Conservation (phyloP, 805 yeast species). For the Yarrowia sp. region DNA sequence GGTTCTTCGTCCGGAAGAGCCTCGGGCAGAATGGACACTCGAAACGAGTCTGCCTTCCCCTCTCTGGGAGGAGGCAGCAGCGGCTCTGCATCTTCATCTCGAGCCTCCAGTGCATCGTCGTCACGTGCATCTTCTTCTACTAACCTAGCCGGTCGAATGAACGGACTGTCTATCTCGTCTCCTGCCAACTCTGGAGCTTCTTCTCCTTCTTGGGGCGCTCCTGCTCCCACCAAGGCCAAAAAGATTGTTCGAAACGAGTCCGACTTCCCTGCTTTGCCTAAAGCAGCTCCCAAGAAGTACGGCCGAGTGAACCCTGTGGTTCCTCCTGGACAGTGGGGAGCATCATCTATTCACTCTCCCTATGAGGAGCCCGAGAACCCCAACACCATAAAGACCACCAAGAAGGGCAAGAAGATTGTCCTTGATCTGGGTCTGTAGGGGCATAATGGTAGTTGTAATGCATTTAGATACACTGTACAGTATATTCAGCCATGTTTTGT, state of each 20-base stretch:
- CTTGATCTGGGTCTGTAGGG: constrained; percentile 10
- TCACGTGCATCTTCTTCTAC: constrained; percentile 5
- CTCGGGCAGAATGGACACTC: constrained; percentile 2
- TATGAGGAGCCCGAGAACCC: constrained; percentile 26
- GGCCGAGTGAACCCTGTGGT: constrained; percentile 24
- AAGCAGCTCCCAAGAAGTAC: constrained; percentile 12
- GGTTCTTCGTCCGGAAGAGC: background rate
- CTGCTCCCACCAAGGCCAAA: constrained; percentile 13
- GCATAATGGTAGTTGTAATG: constrained; percentile 5
- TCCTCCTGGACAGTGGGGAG: constrained; percentile 19
- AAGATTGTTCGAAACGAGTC: constrained; percentile 26
- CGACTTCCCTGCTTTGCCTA: constrained; percentile 30
- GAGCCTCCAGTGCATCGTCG: background rate
- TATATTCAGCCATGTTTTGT: too few relatives aligned
- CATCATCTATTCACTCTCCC: background rate
- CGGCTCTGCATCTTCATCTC: constrained; percentile 14
- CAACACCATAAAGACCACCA: constrained; percentile 11
- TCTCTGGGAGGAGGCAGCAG: constrained; percentile 7
- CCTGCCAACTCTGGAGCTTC: background rate
- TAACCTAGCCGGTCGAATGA: constrained; percentile 25
- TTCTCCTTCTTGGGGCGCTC: constrained; percentile 8
- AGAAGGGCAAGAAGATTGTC: constrained; percentile 26
- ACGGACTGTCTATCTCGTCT: constrained; percentile 23
- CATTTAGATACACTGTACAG: background rate
- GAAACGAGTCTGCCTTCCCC: constrained; percentile 20